A percentile compares a stretch with the other conserved stretches of the same genome.
phyloP scores from a whole-genome alignment of 164 flowering plant genomes.

The Sedum album region DNA sequence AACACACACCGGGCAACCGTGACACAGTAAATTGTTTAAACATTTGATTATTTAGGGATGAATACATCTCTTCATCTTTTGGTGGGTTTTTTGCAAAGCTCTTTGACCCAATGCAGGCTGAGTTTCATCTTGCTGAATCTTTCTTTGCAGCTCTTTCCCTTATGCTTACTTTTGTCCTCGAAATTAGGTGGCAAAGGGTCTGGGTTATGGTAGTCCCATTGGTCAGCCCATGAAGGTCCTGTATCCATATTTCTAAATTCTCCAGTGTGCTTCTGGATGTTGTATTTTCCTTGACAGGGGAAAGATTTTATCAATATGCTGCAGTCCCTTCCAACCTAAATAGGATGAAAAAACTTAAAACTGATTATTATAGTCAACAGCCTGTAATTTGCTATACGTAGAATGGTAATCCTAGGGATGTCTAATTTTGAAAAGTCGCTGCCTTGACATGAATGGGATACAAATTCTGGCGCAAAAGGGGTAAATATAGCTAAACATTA shows the following conservation, averaged over 20 bases:
- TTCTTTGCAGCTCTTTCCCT: background rate
- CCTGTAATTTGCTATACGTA: background rate
- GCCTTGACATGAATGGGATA: background rate
- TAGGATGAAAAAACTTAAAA: background rate
- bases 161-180: background rate
- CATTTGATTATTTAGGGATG: background rate
- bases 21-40: background rate
- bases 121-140: constrained; percentile 5
- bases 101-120: background rate
- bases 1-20: background rate
- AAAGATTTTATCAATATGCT: background rate
- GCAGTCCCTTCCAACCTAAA: background rate
- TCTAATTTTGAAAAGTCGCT: background rate
- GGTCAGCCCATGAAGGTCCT: constrained; percentile 5
- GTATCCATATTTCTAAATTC: background rate
- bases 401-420: background rate
- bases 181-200: background rate
- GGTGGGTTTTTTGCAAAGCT: background rate
- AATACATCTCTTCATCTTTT: background rate
- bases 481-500: background rate
- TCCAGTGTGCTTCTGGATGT: background rate
- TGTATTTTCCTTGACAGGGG: background rate
- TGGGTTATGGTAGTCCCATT: constrained; percentile 6
- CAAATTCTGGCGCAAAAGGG: background rate
- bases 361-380: background rate